These are phyloP conservation scores for Penicillium arizonense DNA, from an alignment of 495 filamentous ascomycete genomes.

Conservation along the genomic window DNA sequence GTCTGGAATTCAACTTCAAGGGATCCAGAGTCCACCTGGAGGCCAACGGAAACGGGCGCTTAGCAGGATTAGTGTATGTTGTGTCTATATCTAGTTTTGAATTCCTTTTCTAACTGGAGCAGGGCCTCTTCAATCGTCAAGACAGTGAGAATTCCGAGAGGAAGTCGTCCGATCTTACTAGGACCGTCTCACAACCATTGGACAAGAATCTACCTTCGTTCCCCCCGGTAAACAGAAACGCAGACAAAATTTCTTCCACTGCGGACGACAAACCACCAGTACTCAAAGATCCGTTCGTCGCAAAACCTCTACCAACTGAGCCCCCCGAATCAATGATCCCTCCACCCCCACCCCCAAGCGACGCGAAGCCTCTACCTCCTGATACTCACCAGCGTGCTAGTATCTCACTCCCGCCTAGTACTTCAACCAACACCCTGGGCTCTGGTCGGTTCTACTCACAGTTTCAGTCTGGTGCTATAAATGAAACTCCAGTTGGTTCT, in stretches of 20 bases:
- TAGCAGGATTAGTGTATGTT: conserved; percentile 22
- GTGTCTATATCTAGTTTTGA: neutral
- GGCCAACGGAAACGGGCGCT: conserved; percentile 17
- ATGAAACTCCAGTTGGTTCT: conserved; percentile 1
- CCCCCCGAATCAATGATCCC: conserved; percentile 2
- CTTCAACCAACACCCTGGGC: conserved; percentile 6
- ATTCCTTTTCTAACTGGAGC: conserved; percentile 1
- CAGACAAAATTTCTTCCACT: neutral
- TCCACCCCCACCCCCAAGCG: neutral
- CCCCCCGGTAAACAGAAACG: neutral
- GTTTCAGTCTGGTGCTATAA: conserved; percentile 1
- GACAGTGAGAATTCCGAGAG: conserved; percentile 8
- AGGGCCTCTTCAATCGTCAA: conserved; percentile 22
- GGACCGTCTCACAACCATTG: neutral
- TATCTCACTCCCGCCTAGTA: conserved; percentile 8
- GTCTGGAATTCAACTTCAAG: conserved; percentile 19
- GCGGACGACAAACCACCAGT: neutral
- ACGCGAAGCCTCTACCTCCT: neutral
- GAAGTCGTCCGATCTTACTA: neutral
- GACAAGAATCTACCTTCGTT: conserved; percentile 4
- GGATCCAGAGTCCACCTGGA: conserved; percentile 11
- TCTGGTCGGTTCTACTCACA: conserved; percentile 23
- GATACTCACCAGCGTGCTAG: conserved; percentile 12
- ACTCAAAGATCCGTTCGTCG: neutral
- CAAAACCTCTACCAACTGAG: conserved; percentile 7